These are phyloP conservation scores for Penicillium nordicum DNA, from an alignment of 2,329 filamentous ascomycete species.

Conservation along the genomic window DNA sequence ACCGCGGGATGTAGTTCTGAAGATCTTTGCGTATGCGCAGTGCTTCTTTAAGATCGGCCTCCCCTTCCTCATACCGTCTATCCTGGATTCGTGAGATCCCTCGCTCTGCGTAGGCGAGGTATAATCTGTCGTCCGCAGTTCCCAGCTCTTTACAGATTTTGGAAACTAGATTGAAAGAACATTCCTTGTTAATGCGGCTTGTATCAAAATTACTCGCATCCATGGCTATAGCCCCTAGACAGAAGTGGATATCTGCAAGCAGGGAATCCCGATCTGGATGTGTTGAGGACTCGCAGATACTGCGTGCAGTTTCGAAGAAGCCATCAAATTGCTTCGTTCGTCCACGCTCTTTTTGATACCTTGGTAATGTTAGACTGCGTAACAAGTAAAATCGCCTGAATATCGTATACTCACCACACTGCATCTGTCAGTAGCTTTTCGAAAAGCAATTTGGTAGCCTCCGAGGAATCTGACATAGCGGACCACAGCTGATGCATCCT, in stretches of 20 bases:
- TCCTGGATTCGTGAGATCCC: constrained; percentile 1
- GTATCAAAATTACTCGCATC: constrained; percentile 19
- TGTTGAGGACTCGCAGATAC: constrained; percentile 20
- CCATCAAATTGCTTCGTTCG: constrained; percentile 22
- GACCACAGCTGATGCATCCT: constrained; percentile 21
- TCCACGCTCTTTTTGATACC: constrained; percentile 25
- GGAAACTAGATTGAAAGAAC: constrained; percentile 17
- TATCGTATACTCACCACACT: constrained; percentile 21
- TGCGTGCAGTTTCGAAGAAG: constrained; percentile 23
- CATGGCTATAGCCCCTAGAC: constrained; percentile 20
- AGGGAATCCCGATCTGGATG: constrained; percentile 19
- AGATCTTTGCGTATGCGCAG: not conserved
- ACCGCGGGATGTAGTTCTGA: not conserved
- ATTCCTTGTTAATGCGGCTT: constrained; percentile 21
- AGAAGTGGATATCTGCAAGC: constrained; percentile 23
- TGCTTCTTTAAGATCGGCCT: not conserved
- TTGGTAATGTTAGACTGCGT: constrained; percentile 15
- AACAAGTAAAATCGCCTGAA: not conserved
- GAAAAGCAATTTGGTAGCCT: constrained; percentile 19
- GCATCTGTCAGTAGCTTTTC: constrained; percentile 24
- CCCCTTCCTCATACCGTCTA: not conserved
- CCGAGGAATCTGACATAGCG: constrained; percentile 7
- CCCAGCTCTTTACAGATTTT: constrained; percentile 14
- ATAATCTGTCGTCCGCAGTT: constrained; percentile 16
- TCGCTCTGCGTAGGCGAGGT: constrained; percentile 16